A percentile compares a stretch with the other conserved stretches of the same genome.
These are phyloP conservation scores for Starmerella apicola DNA, from an alignment of 805 yeast genomes.

Conservation along the genomic window DNA sequence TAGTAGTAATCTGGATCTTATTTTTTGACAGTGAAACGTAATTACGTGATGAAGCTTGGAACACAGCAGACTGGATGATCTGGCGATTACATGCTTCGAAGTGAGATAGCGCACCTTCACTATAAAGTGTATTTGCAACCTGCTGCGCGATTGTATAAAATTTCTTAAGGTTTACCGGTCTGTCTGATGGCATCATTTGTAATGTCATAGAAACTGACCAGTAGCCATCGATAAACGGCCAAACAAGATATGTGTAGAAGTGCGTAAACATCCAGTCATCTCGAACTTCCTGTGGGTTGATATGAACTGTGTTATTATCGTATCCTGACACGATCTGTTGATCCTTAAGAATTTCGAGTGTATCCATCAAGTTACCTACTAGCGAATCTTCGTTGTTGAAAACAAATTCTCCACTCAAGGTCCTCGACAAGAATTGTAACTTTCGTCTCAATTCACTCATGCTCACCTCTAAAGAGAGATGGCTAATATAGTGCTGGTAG, in stretches of 20 bases:
- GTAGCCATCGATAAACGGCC: constrained; percentile 36
- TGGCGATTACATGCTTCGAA: constrained; percentile 34
- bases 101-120: constrained; percentile 32
- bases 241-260: constrained; percentile 32
- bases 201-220: constrained; percentile 31
- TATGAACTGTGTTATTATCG: constrained; percentile 13
- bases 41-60: constrained; percentile 27
- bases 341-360: constrained; percentile 23
- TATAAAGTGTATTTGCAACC: constrained; percentile 33
- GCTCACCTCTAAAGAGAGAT: constrained; percentile 19
- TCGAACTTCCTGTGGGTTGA: constrained; percentile 16
- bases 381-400: constrained; percentile 25
- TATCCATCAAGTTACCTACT: constrained; percentile 24
- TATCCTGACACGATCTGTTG: constrained; percentile 24
- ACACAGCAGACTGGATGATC: constrained; percentile 28
- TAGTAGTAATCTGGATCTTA: constrained; percentile 4
- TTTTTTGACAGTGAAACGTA: constrained; percentile 21
- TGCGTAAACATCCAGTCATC: constrained; percentile 27
- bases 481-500: constrained; percentile 23
- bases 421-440: constrained; percentile 27
- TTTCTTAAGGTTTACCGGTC: constrained; percentile 22
- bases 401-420: constrained; percentile 32
- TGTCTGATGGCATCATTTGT: constrained; percentile 25
- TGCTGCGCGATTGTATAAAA: constrained; percentile 29
- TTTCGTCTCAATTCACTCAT: constrained; percentile 23